Evolutionary conservation across 208 protist genomes (phyloP).

Genomic region (Naegleria gruberi): DNA sequence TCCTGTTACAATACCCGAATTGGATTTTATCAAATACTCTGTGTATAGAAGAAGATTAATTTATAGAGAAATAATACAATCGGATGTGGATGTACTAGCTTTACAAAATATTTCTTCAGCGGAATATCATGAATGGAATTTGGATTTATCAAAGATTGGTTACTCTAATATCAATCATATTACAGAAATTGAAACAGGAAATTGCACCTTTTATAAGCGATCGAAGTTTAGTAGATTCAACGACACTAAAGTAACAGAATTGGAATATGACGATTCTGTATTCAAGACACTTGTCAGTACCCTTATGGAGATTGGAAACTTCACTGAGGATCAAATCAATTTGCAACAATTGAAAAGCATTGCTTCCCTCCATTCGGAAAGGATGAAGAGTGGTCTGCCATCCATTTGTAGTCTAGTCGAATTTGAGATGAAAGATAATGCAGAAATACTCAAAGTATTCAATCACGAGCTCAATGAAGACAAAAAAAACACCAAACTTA

Average conservation of each 20-base stretch:
- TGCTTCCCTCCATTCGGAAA: not conserved
- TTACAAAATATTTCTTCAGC: not conserved
- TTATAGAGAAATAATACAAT: not conserved
- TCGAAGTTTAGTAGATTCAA: not conserved
- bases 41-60: not conserved
- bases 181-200: not conserved
- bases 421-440: slow-evolving; percentile 4
- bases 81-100: not conserved
- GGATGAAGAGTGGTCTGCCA: not conserved
- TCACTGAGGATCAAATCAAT: not conserved
- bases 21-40: not conserved
- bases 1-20: not conserved
- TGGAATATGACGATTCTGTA: not conserved
- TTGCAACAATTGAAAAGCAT: not conserved
- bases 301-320: not conserved
- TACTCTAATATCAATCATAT: not conserved
- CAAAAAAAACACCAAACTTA: not conserved
- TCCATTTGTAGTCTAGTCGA: not conserved
- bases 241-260: not conserved
- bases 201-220: not conserved
- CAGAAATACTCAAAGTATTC: not conserved
- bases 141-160: not conserved
- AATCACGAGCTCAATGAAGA: not conserved
- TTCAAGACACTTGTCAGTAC: not conserved
- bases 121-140: not conserved